phyloP scores from a whole-genome alignment of 306 rosid genomes.

The Cucumis hystrix region DNA sequence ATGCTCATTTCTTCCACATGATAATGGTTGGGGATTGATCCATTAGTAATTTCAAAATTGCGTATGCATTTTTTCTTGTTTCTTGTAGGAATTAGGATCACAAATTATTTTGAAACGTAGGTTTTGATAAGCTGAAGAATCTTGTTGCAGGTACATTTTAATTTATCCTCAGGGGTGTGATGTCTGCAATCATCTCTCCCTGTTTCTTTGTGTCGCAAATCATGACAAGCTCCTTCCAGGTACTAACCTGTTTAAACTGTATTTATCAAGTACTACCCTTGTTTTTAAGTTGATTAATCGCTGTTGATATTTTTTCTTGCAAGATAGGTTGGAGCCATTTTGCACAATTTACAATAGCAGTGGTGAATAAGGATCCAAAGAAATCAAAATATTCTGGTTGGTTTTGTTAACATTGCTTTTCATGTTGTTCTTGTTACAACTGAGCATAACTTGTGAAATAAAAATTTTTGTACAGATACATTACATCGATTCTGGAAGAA shows the following conservation, averaged over 20 bases:
- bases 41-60: not conserved
- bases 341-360: slow-evolving; percentile 95
- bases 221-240: slow-evolving; percentile 99
- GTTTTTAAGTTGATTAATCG: slow-evolving; percentile 5
- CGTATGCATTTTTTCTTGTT: not conserved
- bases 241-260: slow-evolving; percentile 10
- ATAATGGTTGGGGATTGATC: not conserved
- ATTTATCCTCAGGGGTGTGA: slow-evolving; percentile 98
- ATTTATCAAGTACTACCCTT: slow-evolving; percentile 9
- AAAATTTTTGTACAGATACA: slow-evolving; percentile 48
- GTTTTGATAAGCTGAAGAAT: slow-evolving; percentile 3
- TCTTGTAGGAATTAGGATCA: not conserved
- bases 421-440: slow-evolving; percentile 8
- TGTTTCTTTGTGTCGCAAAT: slow-evolving; percentile 94
- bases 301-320: slow-evolving; percentile 1
- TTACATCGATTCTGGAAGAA: slow-evolving; percentile 99
- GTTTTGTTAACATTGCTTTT: slow-evolving; percentile 19
- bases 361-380: slow-evolving; percentile 89
- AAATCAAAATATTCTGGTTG: slow-evolving; percentile 91
- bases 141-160: slow-evolving; percentile 79
- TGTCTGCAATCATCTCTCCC: slow-evolving; percentile 93
- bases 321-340: slow-evolving; percentile 90
- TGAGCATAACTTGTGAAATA: slow-evolving; percentile 1
- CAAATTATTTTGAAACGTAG: not conserved
- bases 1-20: not conserved